These are phyloP conservation scores for Gentiana straminea DNA, from an alignment of 257 asterid genomes.

Conservation along the genomic window DNA sequence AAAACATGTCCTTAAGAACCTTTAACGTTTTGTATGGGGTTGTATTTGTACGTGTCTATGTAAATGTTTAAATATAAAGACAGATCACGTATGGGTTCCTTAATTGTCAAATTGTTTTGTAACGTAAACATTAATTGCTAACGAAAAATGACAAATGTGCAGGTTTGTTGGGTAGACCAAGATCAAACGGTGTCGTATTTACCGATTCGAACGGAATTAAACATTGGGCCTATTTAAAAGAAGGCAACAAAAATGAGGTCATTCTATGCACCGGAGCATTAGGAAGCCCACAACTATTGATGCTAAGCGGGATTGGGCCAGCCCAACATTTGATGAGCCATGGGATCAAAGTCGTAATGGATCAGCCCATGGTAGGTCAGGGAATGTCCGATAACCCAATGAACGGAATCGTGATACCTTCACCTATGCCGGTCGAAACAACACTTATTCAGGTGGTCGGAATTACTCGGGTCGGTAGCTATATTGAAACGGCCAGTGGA, in stretches of 20 bases:
- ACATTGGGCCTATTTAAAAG: constrained; percentile 46
- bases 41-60: too few species aligned
- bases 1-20: too few species aligned
- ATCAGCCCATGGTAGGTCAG: constrained; percentile 60
- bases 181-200: constrained; percentile 51
- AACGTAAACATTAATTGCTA: too few species aligned
- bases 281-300: constrained; percentile 74
- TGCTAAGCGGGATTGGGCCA: constrained; percentile 67
- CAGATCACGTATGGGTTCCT: neutral
- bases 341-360: constrained; percentile 14
- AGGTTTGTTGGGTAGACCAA: constrained; percentile 25
- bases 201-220: constrained; percentile 30
- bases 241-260: constrained; percentile 32
- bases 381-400: constrained; percentile 78
- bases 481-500: constrained; percentile 56
- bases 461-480: constrained; percentile 40
- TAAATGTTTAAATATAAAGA: neutral
- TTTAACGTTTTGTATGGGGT: too few species aligned
- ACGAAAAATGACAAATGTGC: neutral
- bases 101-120: neutral
- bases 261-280: constrained; percentile 69
- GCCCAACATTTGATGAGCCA: constrained; percentile 14
- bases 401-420: constrained; percentile 52
- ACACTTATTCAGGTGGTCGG: constrained; percentile 59
- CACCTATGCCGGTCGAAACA: constrained; percentile 34